Base-by-base conservation (phyloP, 1,139 yeast species). In the Kluyveromyces sp. region DNA sequence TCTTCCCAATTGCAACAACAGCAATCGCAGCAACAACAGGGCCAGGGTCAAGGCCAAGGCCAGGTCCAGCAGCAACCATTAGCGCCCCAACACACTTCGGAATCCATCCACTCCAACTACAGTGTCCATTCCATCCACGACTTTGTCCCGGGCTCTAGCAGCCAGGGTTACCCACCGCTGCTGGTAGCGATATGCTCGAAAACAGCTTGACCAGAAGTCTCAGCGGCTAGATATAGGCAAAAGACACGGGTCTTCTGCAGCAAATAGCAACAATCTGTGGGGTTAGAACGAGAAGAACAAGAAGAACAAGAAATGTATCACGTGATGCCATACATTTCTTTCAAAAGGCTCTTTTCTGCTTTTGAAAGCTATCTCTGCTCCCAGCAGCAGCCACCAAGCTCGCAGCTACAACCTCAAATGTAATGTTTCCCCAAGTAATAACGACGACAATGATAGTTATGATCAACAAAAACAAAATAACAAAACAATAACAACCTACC, bases 101-200 rank as follows among this genome's bases (percentile, higher is more conserved):
- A 66, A 3, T 61, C 66, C 5, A 50, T 59, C 7, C 66, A 63
- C 39, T 63, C 68, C 2, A 61, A 61, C 45, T 60, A 55, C 36
- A 63, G 67, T 3, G 42, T 57, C 26, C 65, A 62, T 28, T 63
- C 67, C 6, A 53, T 53, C 35, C 60, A 59, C 43, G 64, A 59
- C 41, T 61, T 55, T 27, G 47, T 45, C 34, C 46, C 41, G 6
- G 33, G 45, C 45, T 37, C 38, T n/a, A 28, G n/a, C 15, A 29
- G 25, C 34, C 39, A 34, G n/a, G 28, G 32, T 8, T 35, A 34
- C 34, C 37, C 29, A n/a, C 32, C 7, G 41, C 38, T 21, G 40
- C 51, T 2, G 48, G 41, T n/a, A 49, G 48, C 42, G 53, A 55
- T 28, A 57, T 56, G 26, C 46, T 63, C 35, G 65, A 59, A 28